A percentile compares a stretch with the other conserved stretches of the same genome.
These are phyloP conservation scores for Trichoderma pleuroti DNA, from an alignment of 2,329 filamentous ascomycete genomes.

Conservation along the genomic window DNA sequence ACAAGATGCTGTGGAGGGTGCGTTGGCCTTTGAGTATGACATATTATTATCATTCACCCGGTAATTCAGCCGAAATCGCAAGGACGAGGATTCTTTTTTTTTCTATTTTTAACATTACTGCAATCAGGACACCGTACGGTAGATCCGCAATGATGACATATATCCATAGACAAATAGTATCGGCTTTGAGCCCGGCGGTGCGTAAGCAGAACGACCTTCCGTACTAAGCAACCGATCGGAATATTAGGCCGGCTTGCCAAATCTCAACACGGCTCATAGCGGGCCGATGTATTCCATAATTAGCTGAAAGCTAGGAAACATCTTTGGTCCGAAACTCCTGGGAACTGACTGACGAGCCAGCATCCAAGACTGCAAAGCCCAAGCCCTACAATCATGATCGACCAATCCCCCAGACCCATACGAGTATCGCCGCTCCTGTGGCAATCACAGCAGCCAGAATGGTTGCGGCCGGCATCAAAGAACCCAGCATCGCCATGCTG, in stretches of 20 bases:
- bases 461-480: slow-evolving; percentile 14
- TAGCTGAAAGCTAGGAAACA: neutral
- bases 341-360: no score
- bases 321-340: neutral
- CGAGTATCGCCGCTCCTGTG: neutral
- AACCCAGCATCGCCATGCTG: slow-evolving; percentile 17
- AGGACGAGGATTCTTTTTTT: neutral
- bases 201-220: neutral
- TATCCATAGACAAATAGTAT: neutral
- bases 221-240: neutral
- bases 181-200: neutral
- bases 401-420: slow-evolving; percentile 6
- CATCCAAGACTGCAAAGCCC: neutral
- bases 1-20: neutral
- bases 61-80: neutral
- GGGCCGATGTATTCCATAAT: no score
- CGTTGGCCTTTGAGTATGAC: no score
- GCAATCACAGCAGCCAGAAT: slow-evolving; percentile 4
- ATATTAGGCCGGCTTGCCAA: neutral
- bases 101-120: neutral
- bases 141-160: neutral
- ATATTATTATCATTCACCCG: neutral
- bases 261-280: neutral
- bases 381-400: neutral
- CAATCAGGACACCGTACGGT: neutral